These are phyloP conservation scores for Termitomyces sp. DNA, from an alignment of 768 basidiomycete species.

Conservation along the genomic window DNA sequence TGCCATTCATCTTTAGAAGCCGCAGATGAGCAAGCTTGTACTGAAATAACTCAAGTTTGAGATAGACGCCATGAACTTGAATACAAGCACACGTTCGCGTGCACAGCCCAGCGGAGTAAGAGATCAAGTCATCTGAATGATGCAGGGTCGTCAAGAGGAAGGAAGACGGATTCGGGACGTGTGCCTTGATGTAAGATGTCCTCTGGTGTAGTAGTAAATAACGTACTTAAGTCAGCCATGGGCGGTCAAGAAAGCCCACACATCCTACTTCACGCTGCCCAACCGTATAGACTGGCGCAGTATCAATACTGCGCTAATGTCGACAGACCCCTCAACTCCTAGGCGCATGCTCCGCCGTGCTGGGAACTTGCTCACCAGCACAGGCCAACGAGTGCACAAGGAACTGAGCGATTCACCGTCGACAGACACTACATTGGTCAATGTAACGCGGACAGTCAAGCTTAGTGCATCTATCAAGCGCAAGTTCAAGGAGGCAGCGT, in stretches of 20 bases:
- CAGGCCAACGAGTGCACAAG: conserved; percentile 25
- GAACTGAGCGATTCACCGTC: conserved; percentile 19
- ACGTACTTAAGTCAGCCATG: neutral
- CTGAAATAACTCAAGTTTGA: neutral
- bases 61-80: neutral
- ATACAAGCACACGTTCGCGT: neutral
- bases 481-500: conserved; percentile 32
- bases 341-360: conserved; percentile 36
- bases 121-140: conserved; percentile 10
- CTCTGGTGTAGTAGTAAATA: neutral
- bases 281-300: neutral
- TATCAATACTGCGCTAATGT: neutral
- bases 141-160: conserved; percentile 5
- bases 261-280: neutral
- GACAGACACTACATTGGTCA: conserved; percentile 5
- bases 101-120: conserved; percentile 9
- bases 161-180: neutral
- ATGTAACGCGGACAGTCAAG: conserved; percentile 9
- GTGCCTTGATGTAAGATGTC: conserved; percentile 8
- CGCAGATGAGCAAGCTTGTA: neutral
- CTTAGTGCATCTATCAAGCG: conserved; percentile 34
- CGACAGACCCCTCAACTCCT: conserved; percentile 10
- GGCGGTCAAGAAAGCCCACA: conserved; percentile 4
- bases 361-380: conserved; percentile 31
- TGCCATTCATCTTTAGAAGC: neutral